Conservation (phyloP, 495 filamentous ascomycete species). For the Darksidea phi region DNA sequence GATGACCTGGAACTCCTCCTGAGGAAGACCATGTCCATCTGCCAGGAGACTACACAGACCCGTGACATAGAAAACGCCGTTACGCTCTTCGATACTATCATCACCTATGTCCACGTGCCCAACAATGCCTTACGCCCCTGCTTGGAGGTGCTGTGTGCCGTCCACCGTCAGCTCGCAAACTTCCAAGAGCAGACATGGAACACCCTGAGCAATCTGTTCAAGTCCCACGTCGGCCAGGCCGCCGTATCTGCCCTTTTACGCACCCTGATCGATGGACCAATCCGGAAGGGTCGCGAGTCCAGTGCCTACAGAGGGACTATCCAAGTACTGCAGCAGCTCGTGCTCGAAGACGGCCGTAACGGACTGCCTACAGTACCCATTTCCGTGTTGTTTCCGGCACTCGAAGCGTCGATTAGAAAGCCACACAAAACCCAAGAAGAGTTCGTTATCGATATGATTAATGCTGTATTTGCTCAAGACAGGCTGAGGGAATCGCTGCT, state of each 20-base stretch:
- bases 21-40: slow-evolving; percentile 65
- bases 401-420: slow-evolving; percentile 21
- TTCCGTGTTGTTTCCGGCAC: slow-evolving; percentile 27
- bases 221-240: slow-evolving; percentile 68
- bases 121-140: slow-evolving; percentile 63
- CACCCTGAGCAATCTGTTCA: slow-evolving; percentile 71
- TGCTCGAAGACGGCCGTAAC: slow-evolving; percentile 26
- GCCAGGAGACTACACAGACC: slow-evolving; percentile 68
- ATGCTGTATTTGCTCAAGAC: slow-evolving; percentile 19
- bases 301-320: slow-evolving; percentile 34
- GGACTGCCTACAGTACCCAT: slow-evolving; percentile 35
- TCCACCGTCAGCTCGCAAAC: slow-evolving; percentile 69
- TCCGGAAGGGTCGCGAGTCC: slow-evolving; percentile 3
- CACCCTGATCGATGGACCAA: slow-evolving; percentile 25
- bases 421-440: slow-evolving; percentile 18
- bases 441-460: slow-evolving; percentile 26
- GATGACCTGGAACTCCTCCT: slow-evolving; percentile 67
- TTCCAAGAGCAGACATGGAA: slow-evolving; percentile 73
- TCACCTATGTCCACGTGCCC: slow-evolving; percentile 76
- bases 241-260: slow-evolving; percentile 34
- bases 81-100: slow-evolving; percentile 72
- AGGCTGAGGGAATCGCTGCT: slow-evolving; percentile 22
- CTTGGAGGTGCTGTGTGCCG: slow-evolving; percentile 77
- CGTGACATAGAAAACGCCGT: slow-evolving; percentile 75
- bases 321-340: slow-evolving; percentile 34